Evolutionary conservation across 148 eudicot genomes (phyloP), one percentile per base, ranked within the genome.

Genomic region (Polygonum maritimum): DNA sequence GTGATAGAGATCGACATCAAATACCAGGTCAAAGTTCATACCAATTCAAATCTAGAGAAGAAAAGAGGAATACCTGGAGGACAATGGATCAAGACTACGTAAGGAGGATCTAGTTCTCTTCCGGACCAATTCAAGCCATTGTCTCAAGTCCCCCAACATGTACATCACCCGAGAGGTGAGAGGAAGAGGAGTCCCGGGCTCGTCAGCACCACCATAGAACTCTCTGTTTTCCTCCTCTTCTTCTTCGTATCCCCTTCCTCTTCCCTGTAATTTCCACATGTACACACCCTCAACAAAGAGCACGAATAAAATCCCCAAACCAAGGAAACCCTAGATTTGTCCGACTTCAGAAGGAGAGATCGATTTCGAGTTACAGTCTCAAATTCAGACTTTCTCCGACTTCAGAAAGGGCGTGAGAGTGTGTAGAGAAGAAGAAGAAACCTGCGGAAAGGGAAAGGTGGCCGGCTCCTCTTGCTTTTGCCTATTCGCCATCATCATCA

Each of bases 111-210:
- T 91, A 1, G 93, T 92, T 65, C 99, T 87, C 80, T 89, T 96
- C 22, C 99, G 96, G 69, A 96, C 99, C 80, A 89, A 80, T 78
- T 92, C 98, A 81, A 96, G 81, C 99, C 99, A 95, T 88, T 95
- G 98, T 9, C 94, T 88, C 81, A 92, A 91, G 77, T 96, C 98
- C 84, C 94, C 99, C 87, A 96, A 82, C 98, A 96, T 92, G 70
- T 87, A 89, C 87, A 96, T 77, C 78, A 96, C 97, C 92, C 97
- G 74, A n/a, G 99, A 96, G 81, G 99, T 91, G 67, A 96, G 92
- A 70, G 98, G 98, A 78, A 87, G 82, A 39, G 97, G 92, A 73
- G 92, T 81, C 71, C 85, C 97, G 41, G 89, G 82, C 71, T 91
- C 98, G 41, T 87, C 89, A 44, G 83, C 80, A 81, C 91, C 94